A percentile compares a stretch with the other conserved stretches of the same genome.
These are phyloP conservation scores for Crataegus laevigata DNA, from an alignment of 306 rosid species.

Conservation along the genomic window DNA sequence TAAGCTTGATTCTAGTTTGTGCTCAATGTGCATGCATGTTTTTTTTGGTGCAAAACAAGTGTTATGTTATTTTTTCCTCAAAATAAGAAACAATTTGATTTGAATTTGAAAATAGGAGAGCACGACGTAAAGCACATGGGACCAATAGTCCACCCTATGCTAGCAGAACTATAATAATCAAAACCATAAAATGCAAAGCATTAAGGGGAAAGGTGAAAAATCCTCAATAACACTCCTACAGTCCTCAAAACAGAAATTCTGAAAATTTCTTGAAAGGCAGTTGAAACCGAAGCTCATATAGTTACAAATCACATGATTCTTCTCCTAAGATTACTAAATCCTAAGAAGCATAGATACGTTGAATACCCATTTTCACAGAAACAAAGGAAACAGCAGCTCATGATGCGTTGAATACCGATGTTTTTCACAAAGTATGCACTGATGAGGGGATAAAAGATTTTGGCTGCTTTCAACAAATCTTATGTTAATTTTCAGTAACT, in stretches of 20 bases:
- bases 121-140: background rate
- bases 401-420: background rate
- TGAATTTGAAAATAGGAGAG: background rate
- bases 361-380: background rate
- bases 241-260: background rate
- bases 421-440: background rate
- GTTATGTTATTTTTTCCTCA: background rate
- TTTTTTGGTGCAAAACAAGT: background rate
- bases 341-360: background rate
- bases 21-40: constrained; percentile 1
- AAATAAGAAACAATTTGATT: background rate
- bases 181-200: background rate
- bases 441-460: background rate
- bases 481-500: background rate
- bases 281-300: background rate
- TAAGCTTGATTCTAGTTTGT: constrained; percentile 30
- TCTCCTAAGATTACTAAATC: background rate
- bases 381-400: no score
- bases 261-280: background rate
- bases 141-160: background rate
- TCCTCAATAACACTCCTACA: background rate
- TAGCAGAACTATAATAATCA: background rate
- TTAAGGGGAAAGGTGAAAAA: background rate
- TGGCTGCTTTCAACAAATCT: background rate
- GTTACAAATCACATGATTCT: background rate